A percentile compares a stretch with the other conserved stretches of the same genome.
These are phyloP conservation scores for Ambrosia artemisiifolia DNA, from an alignment of 129 eudicot species.

Conservation along the genomic window DNA sequence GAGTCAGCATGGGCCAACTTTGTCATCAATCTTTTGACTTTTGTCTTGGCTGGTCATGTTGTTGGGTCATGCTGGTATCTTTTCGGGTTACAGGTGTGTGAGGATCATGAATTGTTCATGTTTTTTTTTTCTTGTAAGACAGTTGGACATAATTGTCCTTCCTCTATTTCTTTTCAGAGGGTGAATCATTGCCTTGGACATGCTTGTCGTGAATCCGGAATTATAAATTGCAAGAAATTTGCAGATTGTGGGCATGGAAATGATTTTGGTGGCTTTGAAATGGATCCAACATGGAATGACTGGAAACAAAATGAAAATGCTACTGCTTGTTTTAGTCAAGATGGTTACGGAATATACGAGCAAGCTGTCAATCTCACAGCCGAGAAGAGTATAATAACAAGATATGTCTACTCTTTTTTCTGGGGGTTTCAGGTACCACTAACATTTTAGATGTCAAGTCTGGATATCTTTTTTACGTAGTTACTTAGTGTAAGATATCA, in stretches of 20 bases:
- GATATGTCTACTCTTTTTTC: slow-evolving; percentile 82
- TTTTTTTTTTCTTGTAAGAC: not conserved
- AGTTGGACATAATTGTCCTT: not conserved
- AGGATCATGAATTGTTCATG: not conserved
- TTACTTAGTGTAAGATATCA: too few species aligned
- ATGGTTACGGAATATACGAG: slow-evolving; percentile 61
- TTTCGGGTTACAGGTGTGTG: not conserved
- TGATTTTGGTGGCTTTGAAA: not conserved
- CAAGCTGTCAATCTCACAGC: slow-evolving; percentile 63
- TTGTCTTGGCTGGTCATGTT: slow-evolving; percentile 64
- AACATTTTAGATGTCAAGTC: too few species aligned
- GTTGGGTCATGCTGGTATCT: slow-evolving; percentile 85
- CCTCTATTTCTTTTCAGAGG: slow-evolving; percentile 43
- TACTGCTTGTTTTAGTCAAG: slow-evolving; percentile 45
- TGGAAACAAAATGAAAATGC: slow-evolving; percentile 54
- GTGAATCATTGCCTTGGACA: slow-evolving; percentile 86
- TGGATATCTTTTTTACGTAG: too few species aligned
- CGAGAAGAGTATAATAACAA: slow-evolving; percentile 30
- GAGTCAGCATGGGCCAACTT: slow-evolving; percentile 88
- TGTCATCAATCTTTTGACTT: slow-evolving; percentile 70
- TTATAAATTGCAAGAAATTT: slow-evolving; percentile 34
- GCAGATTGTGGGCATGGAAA: slow-evolving; percentile 67
- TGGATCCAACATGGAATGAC: slow-evolving; percentile 23
- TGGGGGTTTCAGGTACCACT: slow-evolving; percentile 95
- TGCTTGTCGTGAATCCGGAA: slow-evolving; percentile 43